Conservation (phyloP, 768 basidiomycete genomes). For the Tulasnella sp. region DNA sequence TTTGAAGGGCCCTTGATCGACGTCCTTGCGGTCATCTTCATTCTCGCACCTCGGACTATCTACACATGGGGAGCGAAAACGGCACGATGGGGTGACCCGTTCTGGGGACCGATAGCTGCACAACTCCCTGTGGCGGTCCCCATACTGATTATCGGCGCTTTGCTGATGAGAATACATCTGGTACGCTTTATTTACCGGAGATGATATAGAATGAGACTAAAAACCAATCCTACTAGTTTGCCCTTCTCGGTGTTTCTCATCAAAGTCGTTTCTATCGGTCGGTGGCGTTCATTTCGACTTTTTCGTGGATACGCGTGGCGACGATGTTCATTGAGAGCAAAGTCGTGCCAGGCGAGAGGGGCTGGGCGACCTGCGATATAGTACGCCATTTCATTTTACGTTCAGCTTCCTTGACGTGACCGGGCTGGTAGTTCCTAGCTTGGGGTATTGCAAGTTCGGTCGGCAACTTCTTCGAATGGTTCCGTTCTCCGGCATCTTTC, state of each 20-base stretch:
- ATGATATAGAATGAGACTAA: neutral
- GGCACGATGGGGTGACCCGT: conserved; percentile 49
- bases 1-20: conserved; percentile 38
- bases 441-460: neutral
- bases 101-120: conserved; percentile 56
- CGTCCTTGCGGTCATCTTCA: conserved; percentile 44
- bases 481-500: neutral
- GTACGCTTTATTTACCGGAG: conserved; percentile 40
- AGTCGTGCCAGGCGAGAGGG: neutral
- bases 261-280: neutral
- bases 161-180: conserved; percentile 43
- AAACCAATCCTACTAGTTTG: conserved; percentile 9
- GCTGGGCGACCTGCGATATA: conserved; percentile 19
- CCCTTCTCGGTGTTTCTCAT: neutral
- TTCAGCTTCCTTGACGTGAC: neutral
- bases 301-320: conserved; percentile 12
- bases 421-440: conserved; percentile 15
- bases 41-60: conserved; percentile 55
- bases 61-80: conserved; percentile 64
- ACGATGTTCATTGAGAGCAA: neutral
- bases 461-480: neutral
- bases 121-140: conserved; percentile 58
- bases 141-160: conserved; percentile 46
- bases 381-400: neutral
- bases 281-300: conserved; percentile 13